Base-by-base conservation (phyloP, 495 filamentous ascomycete genomes). In the Podospora comata region DNA sequence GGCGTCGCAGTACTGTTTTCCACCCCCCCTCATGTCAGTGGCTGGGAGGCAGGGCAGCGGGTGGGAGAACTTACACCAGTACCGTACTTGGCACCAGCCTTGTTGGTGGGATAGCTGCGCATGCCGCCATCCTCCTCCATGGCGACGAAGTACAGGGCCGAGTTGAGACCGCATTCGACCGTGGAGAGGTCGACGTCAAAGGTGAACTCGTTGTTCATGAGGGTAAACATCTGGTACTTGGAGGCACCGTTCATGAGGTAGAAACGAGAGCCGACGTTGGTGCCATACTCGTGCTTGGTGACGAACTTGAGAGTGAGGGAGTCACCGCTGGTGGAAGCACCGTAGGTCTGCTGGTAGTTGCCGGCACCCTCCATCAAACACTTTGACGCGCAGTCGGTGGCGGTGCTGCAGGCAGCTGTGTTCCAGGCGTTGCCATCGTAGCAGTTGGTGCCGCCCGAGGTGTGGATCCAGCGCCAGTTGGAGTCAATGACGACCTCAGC, bases 61-160 rank as follows among this genome's bases (percentile, higher is more conserved):
- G 1, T 23, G 34, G 34, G 20, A n/a, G 6, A 9, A 76, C 75
- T 69, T 66, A 76, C 75, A 6, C 86, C 77, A 1, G 84, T 86
- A 32, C 86, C 86, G 74, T 87, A 88, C 75, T 85, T 84, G 69
- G 86, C 85, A 69, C 86, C 85, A 39, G 86, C 85, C 77, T 83
- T 82, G 80, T 87, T 87, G 74, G 67, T 75, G 26, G 81, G 64
- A 73, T 81, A 84, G 71, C 78, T 82, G 69, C 71, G 66, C 79
- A 79, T 79, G 70, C 85, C 86, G 65, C 86, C 85, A 69, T 87
- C 85, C 65, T 80, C 80, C 54, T 83, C 80, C 85, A 88, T 88
- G 60, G 81, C 79, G 34, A 85, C 81, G 66, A 88, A 86, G 79
- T 87, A 88, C 3, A 88, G 79, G 20, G 86, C 86, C 30, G 82